Conservation (phyloP, 805 yeast genomes). For the Candida sphagnicola region DNA sequence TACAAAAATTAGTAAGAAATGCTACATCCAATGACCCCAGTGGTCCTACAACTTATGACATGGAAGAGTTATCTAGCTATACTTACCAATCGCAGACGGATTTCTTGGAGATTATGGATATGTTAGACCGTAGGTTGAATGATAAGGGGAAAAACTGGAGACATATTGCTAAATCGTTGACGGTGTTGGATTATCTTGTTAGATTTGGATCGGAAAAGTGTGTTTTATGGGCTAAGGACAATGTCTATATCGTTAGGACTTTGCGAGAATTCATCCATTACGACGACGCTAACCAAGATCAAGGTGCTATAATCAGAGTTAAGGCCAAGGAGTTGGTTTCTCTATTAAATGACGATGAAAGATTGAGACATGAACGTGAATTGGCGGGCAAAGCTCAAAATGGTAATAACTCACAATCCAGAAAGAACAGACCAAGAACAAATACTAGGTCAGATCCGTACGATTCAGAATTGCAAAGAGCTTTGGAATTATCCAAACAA, state of each 20-base stretch:
- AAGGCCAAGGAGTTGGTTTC: slow-evolving; percentile 86
- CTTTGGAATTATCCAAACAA: slow-evolving; percentile 71
- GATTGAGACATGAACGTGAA: slow-evolving; percentile 67
- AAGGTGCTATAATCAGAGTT: slow-evolving; percentile 80
- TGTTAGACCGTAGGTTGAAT: slow-evolving; percentile 85
- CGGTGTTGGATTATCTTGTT: slow-evolving; percentile 84
- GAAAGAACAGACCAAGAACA: slow-evolving; percentile 21
- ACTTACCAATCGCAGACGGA: slow-evolving; percentile 69
- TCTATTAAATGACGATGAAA: slow-evolving; percentile 76
- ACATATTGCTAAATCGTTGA: slow-evolving; percentile 87
- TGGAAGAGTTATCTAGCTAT: slow-evolving; percentile 78
- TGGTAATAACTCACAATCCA: slow-evolving; percentile 25
- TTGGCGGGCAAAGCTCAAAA: slow-evolving; percentile 24
- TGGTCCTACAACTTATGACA: slow-evolving; percentile 76
- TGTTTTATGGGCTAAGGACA: slow-evolving; percentile 88
- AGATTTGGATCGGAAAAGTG: slow-evolving; percentile 85
- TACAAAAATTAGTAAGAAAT: slow-evolving; percentile 85
- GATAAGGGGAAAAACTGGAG: slow-evolving; percentile 98
- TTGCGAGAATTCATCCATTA: slow-evolving; percentile 81
- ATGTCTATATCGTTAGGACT: slow-evolving; percentile 82
- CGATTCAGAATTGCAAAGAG: slow-evolving; percentile 76
- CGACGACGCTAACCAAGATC: slow-evolving; percentile 77
- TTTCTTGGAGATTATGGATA: slow-evolving; percentile 87
- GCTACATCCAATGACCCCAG: slow-evolving; percentile 86
- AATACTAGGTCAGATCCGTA: slow-evolving; percentile 36